A percentile compares a stretch with the other conserved stretches of the same genome.
These are phyloP conservation scores for Excoecaria agallocha DNA, from an alignment of 345 rosid species.

Conservation along the genomic window DNA sequence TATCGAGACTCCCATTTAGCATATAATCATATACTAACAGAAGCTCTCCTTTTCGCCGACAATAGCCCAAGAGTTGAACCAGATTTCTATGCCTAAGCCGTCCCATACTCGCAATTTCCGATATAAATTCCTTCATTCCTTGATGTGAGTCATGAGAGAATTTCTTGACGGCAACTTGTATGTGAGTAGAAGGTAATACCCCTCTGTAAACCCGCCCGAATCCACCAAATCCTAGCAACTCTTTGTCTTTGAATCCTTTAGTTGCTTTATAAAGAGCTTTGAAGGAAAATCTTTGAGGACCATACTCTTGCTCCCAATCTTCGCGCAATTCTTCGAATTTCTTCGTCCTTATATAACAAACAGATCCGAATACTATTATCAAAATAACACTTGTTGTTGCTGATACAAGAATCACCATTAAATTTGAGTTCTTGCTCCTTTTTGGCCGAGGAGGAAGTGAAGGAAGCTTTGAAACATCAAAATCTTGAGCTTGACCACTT, in stretches of 20 bases:
- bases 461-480: conserved; percentile 52
- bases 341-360: background rate
- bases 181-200: conserved; percentile 37
- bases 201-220: conserved; percentile 68
- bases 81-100: conserved; percentile 56
- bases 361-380: no score
- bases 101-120: conserved; percentile 57
- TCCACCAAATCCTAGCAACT: conserved; percentile 62
- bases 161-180: conserved; percentile 58
- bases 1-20: conserved; percentile 50
- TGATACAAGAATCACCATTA: no score
- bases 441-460: no score
- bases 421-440: no score
- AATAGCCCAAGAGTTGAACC: conserved; percentile 54
- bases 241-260: conserved; percentile 57
- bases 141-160: conserved; percentile 60
- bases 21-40: conserved; percentile 61
- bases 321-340: background rate
- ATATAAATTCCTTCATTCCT: conserved; percentile 59
- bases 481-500: conserved; percentile 40
- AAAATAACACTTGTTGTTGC: no score
- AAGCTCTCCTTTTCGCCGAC: conserved; percentile 57
- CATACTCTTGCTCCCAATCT: background rate
- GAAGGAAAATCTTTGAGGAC: background rate
- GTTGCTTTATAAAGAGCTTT: conserved; percentile 33